Percentiles rank a stretch among this genome's conserved stretches.
Evolutionary conservation across 352 stramenopile genomes (phyloP).

Genomic region (Phytophthora idaei): DNA sequence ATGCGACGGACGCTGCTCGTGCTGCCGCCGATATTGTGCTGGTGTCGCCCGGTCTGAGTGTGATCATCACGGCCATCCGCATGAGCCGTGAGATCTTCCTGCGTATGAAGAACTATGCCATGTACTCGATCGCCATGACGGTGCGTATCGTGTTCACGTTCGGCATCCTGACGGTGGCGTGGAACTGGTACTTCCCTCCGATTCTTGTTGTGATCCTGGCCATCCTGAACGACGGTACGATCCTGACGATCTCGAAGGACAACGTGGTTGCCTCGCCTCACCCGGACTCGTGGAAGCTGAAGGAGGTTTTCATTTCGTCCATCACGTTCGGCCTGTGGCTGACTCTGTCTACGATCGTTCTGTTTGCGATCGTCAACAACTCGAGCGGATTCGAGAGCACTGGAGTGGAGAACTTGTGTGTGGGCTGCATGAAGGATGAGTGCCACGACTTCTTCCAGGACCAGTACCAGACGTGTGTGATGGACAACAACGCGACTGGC

Average conservation of each 20-base stretch:
- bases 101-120: constrained; percentile 92
- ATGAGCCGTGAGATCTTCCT: constrained; percentile 91
- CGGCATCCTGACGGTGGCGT: constrained; percentile 86
- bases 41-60: constrained; percentile 83
- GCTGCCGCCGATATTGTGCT: constrained; percentile 91
- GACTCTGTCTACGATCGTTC: constrained; percentile 63
- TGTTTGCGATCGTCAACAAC: constrained; percentile 70
- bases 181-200: constrained; percentile 89
- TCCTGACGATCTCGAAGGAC: constrained; percentile 83
- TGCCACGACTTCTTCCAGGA: constrained; percentile 67
- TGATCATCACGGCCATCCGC: constrained; percentile 91
- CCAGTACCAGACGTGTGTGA: constrained; percentile 56
- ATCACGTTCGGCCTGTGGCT: constrained; percentile 75
- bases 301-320: constrained; percentile 72
- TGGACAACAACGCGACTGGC: constrained; percentile 47
- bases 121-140: constrained; percentile 92
- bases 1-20: constrained; percentile 88
- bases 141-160: constrained; percentile 90
- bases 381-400: constrained; percentile 55
- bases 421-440: constrained; percentile 57
- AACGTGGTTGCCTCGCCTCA: constrained; percentile 67
- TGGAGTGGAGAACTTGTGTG: constrained; percentile 70
- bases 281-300: constrained; percentile 76
- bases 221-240: constrained; percentile 91
- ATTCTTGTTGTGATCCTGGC: constrained; percentile 91